Evolutionary conservation across 2,329 filamentous ascomycete genomes (phyloP).

Genomic region (Hypoxylon sp.): DNA sequence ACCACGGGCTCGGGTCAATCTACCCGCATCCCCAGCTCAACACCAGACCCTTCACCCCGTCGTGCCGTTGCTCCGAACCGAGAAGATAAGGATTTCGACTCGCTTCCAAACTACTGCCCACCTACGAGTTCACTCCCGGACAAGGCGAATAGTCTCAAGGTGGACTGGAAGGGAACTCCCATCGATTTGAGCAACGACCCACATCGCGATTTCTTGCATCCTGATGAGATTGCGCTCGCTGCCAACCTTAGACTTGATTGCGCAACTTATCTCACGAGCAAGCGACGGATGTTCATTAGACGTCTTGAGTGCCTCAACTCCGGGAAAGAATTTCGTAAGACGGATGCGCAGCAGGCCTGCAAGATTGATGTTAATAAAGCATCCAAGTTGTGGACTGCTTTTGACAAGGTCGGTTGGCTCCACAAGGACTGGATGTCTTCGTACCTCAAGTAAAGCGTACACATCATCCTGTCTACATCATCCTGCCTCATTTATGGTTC

Average conservation of each 20-base stretch:
- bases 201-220: constrained; percentile 78
- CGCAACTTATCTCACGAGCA: constrained; percentile 91
- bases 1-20: constrained; percentile 51
- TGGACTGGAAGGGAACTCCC: constrained; percentile 87
- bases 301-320: constrained; percentile 77
- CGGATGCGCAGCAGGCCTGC: constrained; percentile 95
- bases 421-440: constrained; percentile 63
- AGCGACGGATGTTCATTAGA: constrained; percentile 89
- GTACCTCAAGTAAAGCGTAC: constrained; percentile 50
- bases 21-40: constrained; percentile 58
- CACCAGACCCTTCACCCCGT: constrained; percentile 65
- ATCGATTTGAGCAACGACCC: constrained; percentile 83
- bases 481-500: constrained; percentile 21
- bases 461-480: not conserved
- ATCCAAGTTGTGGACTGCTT: constrained; percentile 91
- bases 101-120: constrained; percentile 80
- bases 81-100: constrained; percentile 85
- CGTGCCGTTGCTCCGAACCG: constrained; percentile 74
- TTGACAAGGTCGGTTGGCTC: constrained; percentile 89
- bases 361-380: constrained; percentile 99
- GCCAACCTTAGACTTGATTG: constrained; percentile 86
- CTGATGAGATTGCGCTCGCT: constrained; percentile 82
- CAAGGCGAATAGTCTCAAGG: constrained; percentile 80
- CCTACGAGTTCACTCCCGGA: constrained; percentile 75
- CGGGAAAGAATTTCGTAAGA: constrained; percentile 92